These are phyloP conservation scores for Neckera pumila DNA, from an alignment of 225 moss, liverwort and hornwort genomes.

Conservation along the genomic window DNA sequence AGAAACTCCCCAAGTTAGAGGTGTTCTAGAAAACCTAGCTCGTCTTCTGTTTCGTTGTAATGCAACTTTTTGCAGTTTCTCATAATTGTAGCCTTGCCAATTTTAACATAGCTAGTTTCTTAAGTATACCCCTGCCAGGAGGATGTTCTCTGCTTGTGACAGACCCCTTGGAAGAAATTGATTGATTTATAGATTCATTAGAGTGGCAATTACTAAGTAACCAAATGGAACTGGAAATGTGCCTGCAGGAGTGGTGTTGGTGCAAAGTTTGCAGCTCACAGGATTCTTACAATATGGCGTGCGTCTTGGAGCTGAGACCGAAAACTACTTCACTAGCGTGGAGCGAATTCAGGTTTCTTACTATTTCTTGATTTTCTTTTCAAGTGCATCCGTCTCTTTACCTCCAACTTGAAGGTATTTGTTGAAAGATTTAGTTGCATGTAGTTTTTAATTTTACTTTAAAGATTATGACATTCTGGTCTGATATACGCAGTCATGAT, in stretches of 20 bases:
- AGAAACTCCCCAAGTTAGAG: neutral
- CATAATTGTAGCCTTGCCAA: too few relatives aligned
- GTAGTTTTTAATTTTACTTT: too few relatives aligned
- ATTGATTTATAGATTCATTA: neutral
- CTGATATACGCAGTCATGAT: too few relatives aligned
- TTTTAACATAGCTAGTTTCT: neutral
- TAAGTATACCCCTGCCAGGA: neutral
- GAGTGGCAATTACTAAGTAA: neutral
- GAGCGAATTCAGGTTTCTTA: conserved; percentile 57
- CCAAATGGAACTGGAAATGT: neutral
- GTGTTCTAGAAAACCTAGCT: neutral
- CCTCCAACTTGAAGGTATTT: neutral
- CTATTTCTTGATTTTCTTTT: neutral
- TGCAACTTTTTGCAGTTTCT: neutral
- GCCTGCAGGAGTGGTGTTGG: conserved; percentile 54
- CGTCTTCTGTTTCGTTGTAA: too few relatives aligned
- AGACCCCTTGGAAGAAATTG: neutral
- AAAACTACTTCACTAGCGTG: conserved; percentile 82
- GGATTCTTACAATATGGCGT: conserved; percentile 70
- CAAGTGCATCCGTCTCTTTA: neutral
- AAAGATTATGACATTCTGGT: too few relatives aligned
- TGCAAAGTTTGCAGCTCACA: conserved; percentile 73
- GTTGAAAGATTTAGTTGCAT: neutral
- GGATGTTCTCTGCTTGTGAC: neutral
- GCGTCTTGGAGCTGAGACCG: conserved; percentile 60